Conservation (phyloP, 257 asterid species). For the Phtheirospermum japonicum region DNA sequence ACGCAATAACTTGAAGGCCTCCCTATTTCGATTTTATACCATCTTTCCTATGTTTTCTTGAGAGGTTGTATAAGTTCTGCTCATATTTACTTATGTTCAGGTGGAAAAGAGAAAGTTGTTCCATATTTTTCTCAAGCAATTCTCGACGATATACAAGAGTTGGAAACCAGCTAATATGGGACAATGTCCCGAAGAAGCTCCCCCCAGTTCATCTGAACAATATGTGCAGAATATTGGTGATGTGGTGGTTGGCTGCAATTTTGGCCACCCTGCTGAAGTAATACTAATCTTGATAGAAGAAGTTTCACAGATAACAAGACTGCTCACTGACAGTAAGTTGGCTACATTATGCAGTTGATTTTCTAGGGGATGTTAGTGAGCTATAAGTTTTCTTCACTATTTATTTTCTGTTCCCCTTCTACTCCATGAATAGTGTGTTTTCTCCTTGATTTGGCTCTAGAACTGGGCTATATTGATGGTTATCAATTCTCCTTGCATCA, state of each 20-base stretch:
- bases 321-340: constrained; percentile 75
- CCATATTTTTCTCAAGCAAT: constrained; percentile 79
- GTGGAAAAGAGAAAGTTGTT: constrained; percentile 69
- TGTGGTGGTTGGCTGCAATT: constrained; percentile 77
- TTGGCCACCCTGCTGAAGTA: constrained; percentile 90
- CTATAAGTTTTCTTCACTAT: constrained; percentile 17
- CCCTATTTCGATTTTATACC: constrained; percentile 24
- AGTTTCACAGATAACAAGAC: constrained; percentile 48
- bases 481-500: constrained; percentile 11
- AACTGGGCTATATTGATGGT: constrained; percentile 17
- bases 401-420: neutral
- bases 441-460: constrained; percentile 15
- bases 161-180: constrained; percentile 75
- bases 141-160: constrained; percentile 52
- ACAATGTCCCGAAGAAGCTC: constrained; percentile 46
- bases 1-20: constrained; percentile 23
- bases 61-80: constrained; percentile 26
- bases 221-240: constrained; percentile 41
- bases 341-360: constrained; percentile 23
- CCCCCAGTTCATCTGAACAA: constrained; percentile 31
- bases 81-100: constrained; percentile 40
- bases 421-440: constrained; percentile 19
- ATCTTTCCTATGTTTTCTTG: constrained; percentile 20
- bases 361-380: constrained; percentile 26
- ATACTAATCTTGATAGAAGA: constrained; percentile 57